Conservation (phyloP, 2,329 filamentous ascomycete species). For the Xylaria sp. region DNA sequence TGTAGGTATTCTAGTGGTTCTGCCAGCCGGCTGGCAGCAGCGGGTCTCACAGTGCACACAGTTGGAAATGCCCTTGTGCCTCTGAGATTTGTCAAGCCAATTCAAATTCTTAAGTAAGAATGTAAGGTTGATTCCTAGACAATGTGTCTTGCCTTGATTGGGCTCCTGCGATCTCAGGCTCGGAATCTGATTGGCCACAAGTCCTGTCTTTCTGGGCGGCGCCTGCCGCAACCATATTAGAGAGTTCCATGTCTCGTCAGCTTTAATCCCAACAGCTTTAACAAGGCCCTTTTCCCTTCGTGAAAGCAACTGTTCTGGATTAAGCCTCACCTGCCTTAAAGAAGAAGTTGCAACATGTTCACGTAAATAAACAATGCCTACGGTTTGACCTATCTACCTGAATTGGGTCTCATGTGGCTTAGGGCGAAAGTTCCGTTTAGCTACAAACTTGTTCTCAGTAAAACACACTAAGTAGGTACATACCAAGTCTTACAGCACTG, state of each 20-base stretch:
- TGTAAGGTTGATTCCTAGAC: conserved; percentile 13
- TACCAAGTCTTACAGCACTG: not conserved
- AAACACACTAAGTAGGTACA: not conserved
- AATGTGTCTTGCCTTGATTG: conserved; percentile 32
- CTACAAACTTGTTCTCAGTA: no score
- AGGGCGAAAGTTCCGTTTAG: no score
- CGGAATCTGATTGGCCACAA: conserved; percentile 1
- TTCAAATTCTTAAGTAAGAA: conserved; percentile 25
- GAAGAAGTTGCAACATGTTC: not conserved
- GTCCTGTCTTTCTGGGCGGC: not conserved
- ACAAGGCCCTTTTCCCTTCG: not conserved
- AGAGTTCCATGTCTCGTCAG: not conserved
- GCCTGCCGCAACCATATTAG: conserved; percentile 10
- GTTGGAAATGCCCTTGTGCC: not conserved
- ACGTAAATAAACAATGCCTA: not conserved
- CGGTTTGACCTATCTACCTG: not conserved
- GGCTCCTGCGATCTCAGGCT: conserved; percentile 2
- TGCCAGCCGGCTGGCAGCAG: conserved; percentile 1
- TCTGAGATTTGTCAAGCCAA: conserved; percentile 22
- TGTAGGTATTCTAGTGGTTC: not conserved
- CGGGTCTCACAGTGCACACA: not conserved
- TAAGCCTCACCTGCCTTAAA: not conserved
- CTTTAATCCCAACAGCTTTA: not conserved
- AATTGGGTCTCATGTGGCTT: no score
- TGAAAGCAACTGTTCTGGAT: not conserved